Evolutionary conservation across 2,329 filamentous ascomycete genomes (phyloP).

Genomic region (Neodidymelliopsis sp.): DNA sequence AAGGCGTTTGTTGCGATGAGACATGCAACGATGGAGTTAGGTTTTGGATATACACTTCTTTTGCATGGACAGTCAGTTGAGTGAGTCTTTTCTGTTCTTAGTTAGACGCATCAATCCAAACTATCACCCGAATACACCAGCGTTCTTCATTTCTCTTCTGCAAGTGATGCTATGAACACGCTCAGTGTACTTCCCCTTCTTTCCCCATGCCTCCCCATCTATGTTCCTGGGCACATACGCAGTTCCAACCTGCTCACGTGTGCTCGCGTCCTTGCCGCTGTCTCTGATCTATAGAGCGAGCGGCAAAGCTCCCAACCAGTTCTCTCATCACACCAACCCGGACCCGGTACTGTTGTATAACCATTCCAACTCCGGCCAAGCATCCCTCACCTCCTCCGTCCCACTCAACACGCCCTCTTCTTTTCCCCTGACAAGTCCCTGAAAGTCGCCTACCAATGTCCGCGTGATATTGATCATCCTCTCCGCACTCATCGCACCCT

Average conservation of each 20-base stretch:
- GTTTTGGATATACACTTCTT: slow-evolving; percentile 2
- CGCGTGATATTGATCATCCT: slow-evolving; percentile 17
- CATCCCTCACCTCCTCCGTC: background rate
- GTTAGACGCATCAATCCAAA: too few relatives aligned
- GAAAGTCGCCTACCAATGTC: slow-evolving; percentile 16
- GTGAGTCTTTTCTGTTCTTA: background rate
- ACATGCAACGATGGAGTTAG: slow-evolving; percentile 7
- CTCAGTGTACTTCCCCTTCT: too few relatives aligned
- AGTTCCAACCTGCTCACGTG: background rate
- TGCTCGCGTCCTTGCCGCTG: background rate
- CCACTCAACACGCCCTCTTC: background rate
- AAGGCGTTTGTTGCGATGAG: slow-evolving; percentile 4
- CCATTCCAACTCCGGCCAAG: background rate
- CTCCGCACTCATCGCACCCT: slow-evolving; percentile 10
- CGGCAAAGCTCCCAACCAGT: background rate
- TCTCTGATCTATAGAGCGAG: too few relatives aligned
- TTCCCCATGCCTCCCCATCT: background rate
- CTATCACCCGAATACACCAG: too few relatives aligned
- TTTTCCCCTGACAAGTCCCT: background rate
- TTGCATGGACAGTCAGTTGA: background rate
- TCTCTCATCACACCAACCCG: background rate
- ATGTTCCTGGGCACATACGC: background rate
- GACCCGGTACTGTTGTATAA: background rate
- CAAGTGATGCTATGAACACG: too few relatives aligned
- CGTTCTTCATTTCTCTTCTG: too few relatives aligned